A percentile compares a stretch with the other conserved stretches of the same genome.
Evolutionary conservation across 345 rosid species (phyloP).

Genomic region (Rhodamnia rubescens): DNA sequence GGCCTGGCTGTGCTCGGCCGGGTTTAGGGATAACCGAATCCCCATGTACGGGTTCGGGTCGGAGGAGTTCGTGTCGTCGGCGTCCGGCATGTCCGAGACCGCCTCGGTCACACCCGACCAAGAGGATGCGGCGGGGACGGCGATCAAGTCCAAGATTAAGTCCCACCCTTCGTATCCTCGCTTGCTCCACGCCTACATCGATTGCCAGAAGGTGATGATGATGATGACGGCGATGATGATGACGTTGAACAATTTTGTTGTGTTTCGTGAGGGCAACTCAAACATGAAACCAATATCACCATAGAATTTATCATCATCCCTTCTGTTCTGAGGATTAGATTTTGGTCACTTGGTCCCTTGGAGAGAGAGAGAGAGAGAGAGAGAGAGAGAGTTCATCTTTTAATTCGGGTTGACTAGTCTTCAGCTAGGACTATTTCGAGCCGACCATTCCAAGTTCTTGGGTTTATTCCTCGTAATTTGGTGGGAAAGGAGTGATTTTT

Average conservation of each 20-base stretch:
- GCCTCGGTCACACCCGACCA: conserved; percentile 45
- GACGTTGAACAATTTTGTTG: neutral
- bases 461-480: neutral
- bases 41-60: conserved; percentile 34
- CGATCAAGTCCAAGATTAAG: conserved; percentile 71
- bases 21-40: conserved; percentile 18
- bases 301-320: neutral
- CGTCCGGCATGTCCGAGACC: conserved; percentile 52
- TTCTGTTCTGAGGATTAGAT: neutral
- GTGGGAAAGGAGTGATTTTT: neutral
- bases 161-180: conserved; percentile 81
- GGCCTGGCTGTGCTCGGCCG: conserved; percentile 20
- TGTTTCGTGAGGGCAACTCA: neutral
- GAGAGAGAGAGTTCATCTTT: neutral
- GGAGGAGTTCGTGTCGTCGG: conserved; percentile 32
- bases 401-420: neutral
- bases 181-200: conserved; percentile 73
- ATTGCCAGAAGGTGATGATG: conserved; percentile 81
- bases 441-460: neutral
- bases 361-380: neutral
- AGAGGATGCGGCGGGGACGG: conserved; percentile 26
- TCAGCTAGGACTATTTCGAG: neutral
- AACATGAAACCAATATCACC: neutral
- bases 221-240: neutral
- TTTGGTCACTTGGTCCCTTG: neutral